Base-by-base conservation (phyloP, 2,329 filamentous ascomycete genomes). In the Westerdykella sp. region DNA sequence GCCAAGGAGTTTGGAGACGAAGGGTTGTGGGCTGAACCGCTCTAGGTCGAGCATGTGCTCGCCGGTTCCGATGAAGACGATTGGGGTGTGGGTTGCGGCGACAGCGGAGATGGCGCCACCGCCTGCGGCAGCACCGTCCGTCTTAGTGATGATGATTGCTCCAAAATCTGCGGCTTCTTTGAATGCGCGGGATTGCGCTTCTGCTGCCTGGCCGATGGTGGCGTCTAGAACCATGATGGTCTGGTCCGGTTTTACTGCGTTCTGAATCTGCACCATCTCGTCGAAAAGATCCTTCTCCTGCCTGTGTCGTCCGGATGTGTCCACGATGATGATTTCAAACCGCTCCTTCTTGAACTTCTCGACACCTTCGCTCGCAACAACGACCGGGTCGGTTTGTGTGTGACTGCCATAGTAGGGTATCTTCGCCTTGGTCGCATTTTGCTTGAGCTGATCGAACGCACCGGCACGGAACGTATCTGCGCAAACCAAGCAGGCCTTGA, bases 341-440 rank as follows among this genome's bases (percentile, higher is more conserved):
- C 83, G 80, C 73, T 98, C 93, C 75, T 96, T 97, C 74, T 95
- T 96, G 76, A 98, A 98, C 70, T 97, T 94, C 37, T 95, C 89
- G 25, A 98, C 93, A 71, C 93, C 93, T 55, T 96, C 90, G n/a
- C 82, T 80, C 0, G 93, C 91, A 14, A 98, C 93, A 5, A 89
- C 83, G 0, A 91, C 89, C 0, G 93, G 93, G 62, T 98, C 93
- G 6, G 90, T 96, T 72, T 98, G 89, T 2, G 91, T 98, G 51
- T 98, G 75, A 44, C 87, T 95, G 59, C 93, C 93, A 66, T 94
- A 98, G 77, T 98, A 98, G 9, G 93, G 93, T 41, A 98, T 97
- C 73, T 97, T 97, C 40, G 93, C 93, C 69, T 97, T 98, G 28
- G 89, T 97, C 1, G 93, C 93, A 66, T 98, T 98, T 72, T 98